Evolutionary conservation across 78 protist species (phyloP), one percentile per base, ranked within the genome.

Genomic region (Dictyostelium intermedium): DNA sequence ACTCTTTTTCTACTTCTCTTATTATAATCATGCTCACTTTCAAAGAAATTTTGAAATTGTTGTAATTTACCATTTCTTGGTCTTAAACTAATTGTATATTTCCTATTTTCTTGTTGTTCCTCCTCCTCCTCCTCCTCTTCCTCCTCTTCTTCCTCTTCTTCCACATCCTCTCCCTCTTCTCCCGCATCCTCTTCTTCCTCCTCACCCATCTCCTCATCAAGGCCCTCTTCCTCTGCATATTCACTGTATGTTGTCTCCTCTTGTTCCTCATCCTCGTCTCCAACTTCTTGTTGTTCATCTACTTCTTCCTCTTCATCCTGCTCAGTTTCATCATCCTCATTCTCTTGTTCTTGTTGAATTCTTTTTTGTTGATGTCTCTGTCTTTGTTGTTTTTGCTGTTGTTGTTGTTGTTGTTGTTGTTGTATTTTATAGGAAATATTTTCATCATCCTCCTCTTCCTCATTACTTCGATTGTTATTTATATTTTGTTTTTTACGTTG

Each of bases 41-140:
- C 74, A 27, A 25, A 25, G 20, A 66, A 66, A 27, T 14, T 66
- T 66, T 25, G 37, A 18, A 56, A 20, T 56, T 56, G 32, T 13
- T 18, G 61, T 3, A 25, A 7, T 10, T 25, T 73, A 73, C 10
- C 35, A 3, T n/a, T 45, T 77, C 92, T 86, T 18, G 92, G 85
- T 86, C 92, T 76, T 27, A 77, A 13, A 77, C 45, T 74, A 60
- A 61, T 37, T 27, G 18, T 41, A 27, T 79, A 45, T 35, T 85
- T 53, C 16, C 30, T 23, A 47, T 74, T 72, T 43, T 85, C 78
- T 11, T 50, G 84, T 25, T 85, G 78, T 16, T 85, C 81, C 6
- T 74, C 78, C 10, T 73, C 84, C 7, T 2, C 78, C 7, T 77
- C 73, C 6, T 85, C 92, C 39, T 61, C 84, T 3, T 86, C 77